Base-by-base conservation (phyloP, 1,284 basidiomycete species). In the Athelia psychrophila region DNA sequence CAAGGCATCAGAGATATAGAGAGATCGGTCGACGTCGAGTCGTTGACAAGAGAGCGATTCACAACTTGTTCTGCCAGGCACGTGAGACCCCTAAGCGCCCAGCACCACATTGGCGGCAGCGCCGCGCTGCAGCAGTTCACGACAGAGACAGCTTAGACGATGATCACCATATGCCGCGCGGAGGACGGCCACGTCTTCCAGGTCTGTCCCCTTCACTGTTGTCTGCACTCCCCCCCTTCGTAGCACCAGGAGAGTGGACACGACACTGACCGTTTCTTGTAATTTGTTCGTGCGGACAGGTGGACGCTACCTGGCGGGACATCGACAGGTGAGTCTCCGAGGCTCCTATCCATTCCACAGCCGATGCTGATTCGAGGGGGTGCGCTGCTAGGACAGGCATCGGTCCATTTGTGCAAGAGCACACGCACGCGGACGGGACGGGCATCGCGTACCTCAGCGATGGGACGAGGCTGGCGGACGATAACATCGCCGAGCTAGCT, bases 161-260 rank as follows among this genome's bases (percentile, higher is more conserved):
- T 88, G 86, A 75, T 89, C 58, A 82, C 79, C 58, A 82, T 90
- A 75, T 88, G 84, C 67, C 79, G 83, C 54, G 86, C 87, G 44
- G 88, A 90, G 63, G 80, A 86, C 64, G 87, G 87, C 47, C 80
- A 85, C 58, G 68, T 68, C 54, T 73, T 77, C 56, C 72, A 79
- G 66, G 78, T 74, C 59, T 53, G 71, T 62, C n/a, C n/a, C n/a
- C n/a, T n/a, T n/a, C n/a, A n/a, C n/a, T n/a, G n/a, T n/a, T n/a
- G n/a, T n/a, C n/a, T n/a, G n/a, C n/a, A n/a, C n/a, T n/a, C n/a
- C n/a, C n/a, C n/a, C n/a, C n/a, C n/a, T n/a, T n/a, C n/a, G n/a
- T n/a, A n/a, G n/a, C n/a, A n/a, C n/a, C n/a, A n/a, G n/a, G n/a
- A n/a, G n/a, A n/a, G n/a, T n/a, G n/a, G n/a, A n/a, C n/a, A n/a